Base-by-base conservation (phyloP, 2,329 filamentous ascomycete species). In the Didymella pinodella region DNA sequence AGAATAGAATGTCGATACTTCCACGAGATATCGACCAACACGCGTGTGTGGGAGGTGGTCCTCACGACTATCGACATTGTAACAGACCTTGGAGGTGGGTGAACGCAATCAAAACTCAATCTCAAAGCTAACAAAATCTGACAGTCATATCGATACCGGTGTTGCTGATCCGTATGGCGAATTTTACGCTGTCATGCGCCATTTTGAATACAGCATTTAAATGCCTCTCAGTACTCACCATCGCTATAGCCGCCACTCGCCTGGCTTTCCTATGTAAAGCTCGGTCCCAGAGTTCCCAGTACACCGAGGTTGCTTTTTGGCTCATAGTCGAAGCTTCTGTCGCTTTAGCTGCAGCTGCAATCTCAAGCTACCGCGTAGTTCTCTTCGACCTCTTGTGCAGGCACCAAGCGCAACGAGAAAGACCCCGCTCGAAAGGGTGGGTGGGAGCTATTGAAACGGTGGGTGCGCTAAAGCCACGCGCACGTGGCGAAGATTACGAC, bases 131-230 rank as follows among this genome's bases (percentile, higher is more conserved):
- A 59, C 25, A 11, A n/a, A 4, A 25, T 10, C 7, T 45, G 18
- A 28, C n/a, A 62, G 60, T 63, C 12, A 55, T 60, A 16, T 62
- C 60, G 11, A 63, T 65, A 22, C 58, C 62, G 2, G 29, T 63
- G 5, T 20, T 48, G 16, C 48, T 69, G 28, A 62, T 69, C 20
- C 44, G 52, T 32, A 66, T 67, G 65, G 62, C 62, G 5, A 62
- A 63, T 18, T 61, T 63, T 40, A 54, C 53, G 7, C 26, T 57
- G 12, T 44, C 50, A 22, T 48, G 50, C n/a, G 59, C 65, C 26
- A 22, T 59, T 25, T 49, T 66, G 29, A 64, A 66, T 22, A 52
- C 50, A 3, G 43, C 20, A 5, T 67, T 67, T 52, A 66, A 66
- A 49, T 48, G 55, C 28, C 51, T 65, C 7, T 64, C 60, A 10